Evolutionary conservation across 495 filamentous ascomycete species (phyloP).

Genomic region (Aspergillus taichungensis): DNA sequence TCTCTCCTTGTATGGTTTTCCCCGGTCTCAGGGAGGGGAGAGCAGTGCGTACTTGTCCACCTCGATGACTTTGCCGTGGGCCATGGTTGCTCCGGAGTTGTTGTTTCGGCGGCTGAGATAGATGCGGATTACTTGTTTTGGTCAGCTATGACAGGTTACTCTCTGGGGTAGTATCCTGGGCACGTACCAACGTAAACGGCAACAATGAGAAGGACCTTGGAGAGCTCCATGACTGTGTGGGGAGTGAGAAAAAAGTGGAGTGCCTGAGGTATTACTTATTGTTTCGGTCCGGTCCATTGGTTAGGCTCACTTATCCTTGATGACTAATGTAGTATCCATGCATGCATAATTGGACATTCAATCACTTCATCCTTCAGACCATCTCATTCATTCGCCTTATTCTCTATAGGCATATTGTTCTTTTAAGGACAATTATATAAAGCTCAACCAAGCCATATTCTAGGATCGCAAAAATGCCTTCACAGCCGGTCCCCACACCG

Average conservation of each 20-base stretch:
- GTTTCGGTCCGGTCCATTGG: no score
- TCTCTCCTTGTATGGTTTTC: no score
- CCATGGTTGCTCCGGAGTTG: conserved; percentile 5
- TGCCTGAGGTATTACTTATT: no score
- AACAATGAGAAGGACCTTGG: neutral
- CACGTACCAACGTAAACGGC: neutral
- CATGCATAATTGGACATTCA: no score
- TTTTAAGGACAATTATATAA: no score
- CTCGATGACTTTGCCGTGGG: conserved; percentile 11
- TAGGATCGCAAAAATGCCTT: conserved; percentile 46
- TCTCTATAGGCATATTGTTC: neutral
- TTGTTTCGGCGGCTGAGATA: neutral
- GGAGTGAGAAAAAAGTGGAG: no score
- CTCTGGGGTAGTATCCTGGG: neutral
- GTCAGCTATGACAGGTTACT: neutral
- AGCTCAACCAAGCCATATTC: no score
- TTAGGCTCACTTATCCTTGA: no score
- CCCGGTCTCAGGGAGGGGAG: no score
- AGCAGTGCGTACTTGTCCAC: conserved; percentile 7
- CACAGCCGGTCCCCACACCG: conserved; percentile 58
- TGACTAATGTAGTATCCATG: no score
- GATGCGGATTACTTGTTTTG: neutral
- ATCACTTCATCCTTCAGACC: no score
- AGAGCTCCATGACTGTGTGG: neutral
- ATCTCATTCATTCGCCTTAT: no score